Percentiles rank a stretch among this genome's conserved stretches.
Evolutionary conservation across 306 rosid genomes (phyloP).

Genomic region (Vigna nakashimae): DNA sequence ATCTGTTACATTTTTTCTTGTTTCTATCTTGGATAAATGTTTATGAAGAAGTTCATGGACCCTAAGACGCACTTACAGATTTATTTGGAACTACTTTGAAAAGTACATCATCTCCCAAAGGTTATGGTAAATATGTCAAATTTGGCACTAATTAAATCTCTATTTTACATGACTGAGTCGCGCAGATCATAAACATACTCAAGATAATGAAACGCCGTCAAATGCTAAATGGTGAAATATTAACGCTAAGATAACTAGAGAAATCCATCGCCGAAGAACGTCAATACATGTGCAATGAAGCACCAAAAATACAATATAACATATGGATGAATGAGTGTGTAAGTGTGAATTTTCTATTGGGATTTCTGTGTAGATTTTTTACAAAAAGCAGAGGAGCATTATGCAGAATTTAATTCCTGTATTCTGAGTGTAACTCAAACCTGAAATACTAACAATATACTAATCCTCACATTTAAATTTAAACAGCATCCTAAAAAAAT

Average conservation of each 20-base stretch:
- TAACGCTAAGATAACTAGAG: conserved; percentile 20
- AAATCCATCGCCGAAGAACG: background rate
- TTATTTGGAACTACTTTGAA: background rate
- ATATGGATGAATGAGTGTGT: conserved; percentile 2
- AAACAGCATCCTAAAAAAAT: background rate
- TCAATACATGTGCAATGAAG: conserved; percentile 17
- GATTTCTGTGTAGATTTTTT: no score
- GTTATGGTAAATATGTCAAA: conserved; percentile 25
- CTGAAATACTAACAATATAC: background rate
- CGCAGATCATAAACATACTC: background rate
- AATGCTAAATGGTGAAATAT: background rate
- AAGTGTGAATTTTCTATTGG: background rate
- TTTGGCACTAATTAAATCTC: conserved; percentile 17
- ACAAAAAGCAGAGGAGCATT: no score
- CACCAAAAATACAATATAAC: background rate
- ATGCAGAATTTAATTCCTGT: background rate
- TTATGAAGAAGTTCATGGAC: no score
- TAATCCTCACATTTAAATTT: background rate
- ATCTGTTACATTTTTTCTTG: no score
- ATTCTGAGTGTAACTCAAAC: background rate
- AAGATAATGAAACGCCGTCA: background rate
- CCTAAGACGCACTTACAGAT: background rate
- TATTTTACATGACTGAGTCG: background rate
- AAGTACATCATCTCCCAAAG: background rate
- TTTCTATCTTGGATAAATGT: no score